Base-by-base conservation (phyloP, 2,329 filamentous ascomycete genomes). In the Pseudogymnoascus sp. region DNA sequence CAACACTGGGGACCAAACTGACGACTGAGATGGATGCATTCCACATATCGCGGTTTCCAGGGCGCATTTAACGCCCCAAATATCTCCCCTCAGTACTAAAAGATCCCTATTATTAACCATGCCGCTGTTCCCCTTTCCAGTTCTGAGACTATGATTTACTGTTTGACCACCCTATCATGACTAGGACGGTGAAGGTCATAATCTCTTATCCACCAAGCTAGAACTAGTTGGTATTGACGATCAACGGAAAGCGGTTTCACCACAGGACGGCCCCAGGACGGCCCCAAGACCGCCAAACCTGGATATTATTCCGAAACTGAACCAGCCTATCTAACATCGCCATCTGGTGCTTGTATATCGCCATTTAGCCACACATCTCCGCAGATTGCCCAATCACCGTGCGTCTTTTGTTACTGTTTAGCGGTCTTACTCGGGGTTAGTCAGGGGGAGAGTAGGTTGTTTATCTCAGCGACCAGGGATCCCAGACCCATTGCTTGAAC, bases 241-340 rank as follows among this genome's bases (percentile, higher is more conserved):
- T 56, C 50, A 33, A 33, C 50, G 50, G 50, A 33, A 6, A 33
- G 22, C 50, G 50, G 50, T 56, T 56, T 56, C 50, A 56, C 50
- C 50, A 56, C n/a, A 33, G 5, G 50, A 22, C 24, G 37, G 26
- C 6, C 26, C 26, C 4, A 6, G 6, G 26, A 28, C 11, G 33
- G 5, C 12, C 40, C 16, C 12, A 26, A 5, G 41, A 26, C 41
- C 22, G 6, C 50, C 28, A 19, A 56, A 19, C 28, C 50, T 56
- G 50, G 28, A 56, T 56, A 56, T 56, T 56, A 56, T 56, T 56
- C 50, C 50, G 50, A 56, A 22, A 56, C 50, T 14, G 1, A 33
- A 33, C 16, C 50, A 56, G 28, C 50, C 50, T 56, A 56, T 56
- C 50, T 33, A 56, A 43, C 50, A 33, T 56, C 50, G 50, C 50